Evolutionary conservation across 164 flowering plant genomes (phyloP), one percentile per base, ranked within the genome.

Genomic region (Berberis thunbergii): DNA sequence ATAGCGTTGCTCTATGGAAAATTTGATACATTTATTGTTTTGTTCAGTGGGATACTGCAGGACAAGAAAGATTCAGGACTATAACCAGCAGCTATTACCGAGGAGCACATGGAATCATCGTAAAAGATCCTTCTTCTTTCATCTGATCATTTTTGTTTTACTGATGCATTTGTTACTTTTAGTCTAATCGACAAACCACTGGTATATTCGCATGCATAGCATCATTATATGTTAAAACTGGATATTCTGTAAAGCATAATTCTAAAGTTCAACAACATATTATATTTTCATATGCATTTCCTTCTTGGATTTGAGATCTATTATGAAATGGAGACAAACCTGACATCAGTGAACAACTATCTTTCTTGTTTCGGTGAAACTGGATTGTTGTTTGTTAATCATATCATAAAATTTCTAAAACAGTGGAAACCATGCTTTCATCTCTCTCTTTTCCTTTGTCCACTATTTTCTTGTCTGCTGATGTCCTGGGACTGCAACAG

Each of bases 31-130:
- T 62, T 40, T n/a, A n/a, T n/a, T n/a, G n/a, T 49, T 8, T 61
- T 61, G 41, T 48, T 26, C 49, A n/a, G 91, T 86, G n/a, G 91
- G 91, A 86, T 69, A n/a, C 91, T 65, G 91, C 91, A 60, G 91
- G 91, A n/a, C n/a, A 86, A 71, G 91, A 86, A 69, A 86, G 91
- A n/a, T n/a, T 84, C 69, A 72, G 88, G 78, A 86, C 91, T 43
- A 86, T 86, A 72, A 86, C 91, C 26, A 86, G 91, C 83, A 86
- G 91, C 66, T 86, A 82, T 65, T 86, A 86, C 69, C 77, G 91
- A 61, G 91, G 91, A 46, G 91, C 91, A 39, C 91, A 86, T 82
- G 91, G 91, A 64, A 86, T 86, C 74, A 86, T 86, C 69, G 88
- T 86, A 78, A 75, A 85, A 63, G 40, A 41, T 45, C 40, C 48